These are phyloP conservation scores for Ogataea pilisensis DNA, from an alignment of 805 yeast genomes.

Conservation along the genomic window DNA sequence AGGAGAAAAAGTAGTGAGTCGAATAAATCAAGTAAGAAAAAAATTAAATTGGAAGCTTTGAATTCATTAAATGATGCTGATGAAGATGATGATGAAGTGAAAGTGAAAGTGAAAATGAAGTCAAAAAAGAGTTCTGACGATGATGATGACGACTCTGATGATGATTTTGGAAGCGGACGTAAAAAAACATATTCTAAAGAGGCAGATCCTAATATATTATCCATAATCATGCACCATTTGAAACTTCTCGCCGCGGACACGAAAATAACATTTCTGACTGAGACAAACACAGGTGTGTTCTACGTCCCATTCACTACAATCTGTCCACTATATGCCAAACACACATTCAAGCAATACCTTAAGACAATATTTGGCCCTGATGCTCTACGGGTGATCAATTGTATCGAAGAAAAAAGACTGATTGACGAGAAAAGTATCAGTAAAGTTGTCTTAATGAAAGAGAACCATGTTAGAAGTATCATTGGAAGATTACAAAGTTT, in stretches of 20 bases:
- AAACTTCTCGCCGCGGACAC: constrained; percentile 54
- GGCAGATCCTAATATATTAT: constrained; percentile 18
- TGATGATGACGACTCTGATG: constrained; percentile 10
- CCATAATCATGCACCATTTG: constrained; percentile 50
- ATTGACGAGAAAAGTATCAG: constrained; percentile 84
- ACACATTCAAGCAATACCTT: constrained; percentile 52
- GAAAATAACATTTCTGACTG: constrained; percentile 55
- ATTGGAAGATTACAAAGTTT: constrained; percentile 60
- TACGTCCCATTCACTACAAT: constrained; percentile 60
- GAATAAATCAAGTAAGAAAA: constrained; percentile 10
- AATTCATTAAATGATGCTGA: constrained; percentile 30
- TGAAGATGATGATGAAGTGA: constrained; percentile 28
- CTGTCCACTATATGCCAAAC: constrained; percentile 40
- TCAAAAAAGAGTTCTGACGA: neutral
- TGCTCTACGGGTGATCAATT: constrained; percentile 70
- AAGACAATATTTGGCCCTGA: constrained; percentile 61
- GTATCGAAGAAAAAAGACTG: constrained; percentile 63
- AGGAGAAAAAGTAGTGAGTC: constrained; percentile 9
- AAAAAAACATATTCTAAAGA: neutral
- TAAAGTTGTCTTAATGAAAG: constrained; percentile 70
- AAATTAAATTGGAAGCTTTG: constrained; percentile 26
- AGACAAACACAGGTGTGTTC: constrained; percentile 51
- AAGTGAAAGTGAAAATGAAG: constrained; percentile 18
- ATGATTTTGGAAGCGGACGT: neutral
- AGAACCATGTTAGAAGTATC: constrained; percentile 69